Conservation (phyloP, 2,329 filamentous ascomycete species). For the Chaetomiaceae sp. region DNA sequence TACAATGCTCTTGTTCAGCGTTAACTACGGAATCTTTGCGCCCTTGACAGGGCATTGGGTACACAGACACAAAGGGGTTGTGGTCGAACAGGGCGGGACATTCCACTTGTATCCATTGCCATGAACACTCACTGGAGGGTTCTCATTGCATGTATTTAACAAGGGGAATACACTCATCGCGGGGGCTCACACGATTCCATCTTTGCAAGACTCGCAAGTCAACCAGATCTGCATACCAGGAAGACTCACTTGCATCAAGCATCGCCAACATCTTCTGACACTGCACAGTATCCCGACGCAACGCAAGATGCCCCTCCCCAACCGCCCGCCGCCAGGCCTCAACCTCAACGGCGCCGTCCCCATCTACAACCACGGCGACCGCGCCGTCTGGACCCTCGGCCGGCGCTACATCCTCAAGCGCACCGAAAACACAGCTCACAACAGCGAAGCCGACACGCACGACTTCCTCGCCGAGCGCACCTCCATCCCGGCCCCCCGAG, state of each 20-base stretch:
- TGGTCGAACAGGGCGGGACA: not conserved
- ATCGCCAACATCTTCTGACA: not conserved
- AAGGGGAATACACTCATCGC: not conserved
- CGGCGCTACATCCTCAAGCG: conserved; percentile 6
- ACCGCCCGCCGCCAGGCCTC: not conserved
- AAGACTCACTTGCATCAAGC: too few relatives aligned
- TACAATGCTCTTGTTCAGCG: too few relatives aligned
- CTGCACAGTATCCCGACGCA: not conserved
- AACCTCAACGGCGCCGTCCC: not conserved
- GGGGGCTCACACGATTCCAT: not conserved
- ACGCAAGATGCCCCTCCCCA: not conserved
- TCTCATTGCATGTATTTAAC: not conserved
- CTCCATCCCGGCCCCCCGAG: conserved; percentile 4
- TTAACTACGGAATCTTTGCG: not conserved
- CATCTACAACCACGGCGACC: conserved; percentile 5
- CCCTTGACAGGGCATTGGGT: not conserved
- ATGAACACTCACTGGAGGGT: not conserved
- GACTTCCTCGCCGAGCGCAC: not conserved
- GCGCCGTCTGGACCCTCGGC: not conserved
- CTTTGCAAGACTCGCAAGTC: not conserved
- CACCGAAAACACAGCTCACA: not conserved
- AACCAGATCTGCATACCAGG: too few relatives aligned
- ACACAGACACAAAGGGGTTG: not conserved
- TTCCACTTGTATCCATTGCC: not conserved
- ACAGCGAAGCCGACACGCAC: conserved; percentile 7